phyloP scores from a whole-genome alignment of 2,329 filamentous ascomycete species.

The Pseudocercospora fijiensis region DNA sequence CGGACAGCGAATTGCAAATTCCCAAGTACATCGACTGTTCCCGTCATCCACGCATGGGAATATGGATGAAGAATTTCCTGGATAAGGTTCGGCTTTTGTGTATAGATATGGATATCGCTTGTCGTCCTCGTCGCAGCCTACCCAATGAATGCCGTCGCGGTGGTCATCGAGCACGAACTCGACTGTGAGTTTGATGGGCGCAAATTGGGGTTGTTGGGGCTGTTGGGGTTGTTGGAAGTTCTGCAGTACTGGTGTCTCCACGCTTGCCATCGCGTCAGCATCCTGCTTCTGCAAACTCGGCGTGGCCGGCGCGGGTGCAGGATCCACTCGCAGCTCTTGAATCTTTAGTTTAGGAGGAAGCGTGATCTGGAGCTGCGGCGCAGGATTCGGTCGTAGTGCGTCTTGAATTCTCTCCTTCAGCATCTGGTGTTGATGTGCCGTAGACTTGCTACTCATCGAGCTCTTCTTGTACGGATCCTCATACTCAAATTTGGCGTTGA shows the following conservation, averaged over 20 bases:
- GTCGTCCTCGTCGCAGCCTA: constrained; percentile 77
- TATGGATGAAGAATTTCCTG: constrained; percentile 77
- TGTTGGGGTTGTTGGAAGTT: constrained; percentile 30
- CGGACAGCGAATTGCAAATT: constrained; percentile 81
- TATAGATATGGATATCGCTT: constrained; percentile 87
- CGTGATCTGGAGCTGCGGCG: constrained; percentile 59
- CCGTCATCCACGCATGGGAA: constrained; percentile 93
- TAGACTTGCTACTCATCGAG: constrained; percentile 60
- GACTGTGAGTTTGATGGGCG: constrained; percentile 64
- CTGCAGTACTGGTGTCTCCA: constrained; percentile 32
- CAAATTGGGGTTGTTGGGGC: too few species aligned
- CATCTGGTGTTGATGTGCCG: constrained; percentile 73
- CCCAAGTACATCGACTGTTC: constrained; percentile 79
- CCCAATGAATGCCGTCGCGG: constrained; percentile 87
- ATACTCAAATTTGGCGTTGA: constrained; percentile 43
- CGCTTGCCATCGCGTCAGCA: constrained; percentile 36
- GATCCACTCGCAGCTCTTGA: constrained; percentile 57
- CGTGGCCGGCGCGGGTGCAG: constrained; percentile 36
- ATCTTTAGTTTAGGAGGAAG: constrained; percentile 63
- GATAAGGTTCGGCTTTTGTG: constrained; percentile 74
- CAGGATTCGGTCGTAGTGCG: constrained; percentile 52
- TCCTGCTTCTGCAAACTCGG: constrained; percentile 35
- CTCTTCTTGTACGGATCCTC: constrained; percentile 68
- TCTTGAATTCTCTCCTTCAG: constrained; percentile 67
- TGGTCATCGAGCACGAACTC: constrained; percentile 75